phyloP scores from a whole-genome alignment of 768 basidiomycete species.

The Exidia glandulosa region DNA sequence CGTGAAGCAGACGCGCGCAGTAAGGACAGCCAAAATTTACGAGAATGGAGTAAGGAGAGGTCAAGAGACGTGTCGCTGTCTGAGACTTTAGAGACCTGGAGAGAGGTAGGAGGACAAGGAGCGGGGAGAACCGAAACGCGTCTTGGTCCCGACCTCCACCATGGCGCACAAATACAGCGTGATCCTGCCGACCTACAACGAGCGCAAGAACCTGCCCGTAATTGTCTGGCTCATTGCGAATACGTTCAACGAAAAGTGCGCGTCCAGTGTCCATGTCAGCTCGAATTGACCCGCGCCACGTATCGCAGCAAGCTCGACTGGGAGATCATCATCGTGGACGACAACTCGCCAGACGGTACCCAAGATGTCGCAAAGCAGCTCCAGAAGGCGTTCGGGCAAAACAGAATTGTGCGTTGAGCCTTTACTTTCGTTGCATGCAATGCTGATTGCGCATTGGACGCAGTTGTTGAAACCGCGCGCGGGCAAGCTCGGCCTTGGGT shows the following conservation, averaged over 20 bases:
- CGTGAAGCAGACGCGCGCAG: too few species aligned
- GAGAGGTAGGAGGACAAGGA: background rate
- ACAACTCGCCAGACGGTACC: constrained; percentile 87
- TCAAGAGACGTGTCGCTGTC: too few species aligned
- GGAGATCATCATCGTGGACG: constrained; percentile 88
- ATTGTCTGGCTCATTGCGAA: constrained; percentile 77
- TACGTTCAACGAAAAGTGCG: constrained; percentile 68
- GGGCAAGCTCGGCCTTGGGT: constrained; percentile 89
- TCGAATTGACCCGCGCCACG: background rate
- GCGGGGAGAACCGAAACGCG: background rate
- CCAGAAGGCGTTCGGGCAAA: constrained; percentile 68
- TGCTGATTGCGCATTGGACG: background rate
- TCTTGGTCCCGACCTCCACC: background rate
- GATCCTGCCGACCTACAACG: constrained; percentile 90
- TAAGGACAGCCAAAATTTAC: background rate
- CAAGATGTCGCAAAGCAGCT: constrained; percentile 79
- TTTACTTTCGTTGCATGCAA: background rate
- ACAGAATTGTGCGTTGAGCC: constrained; percentile 53
- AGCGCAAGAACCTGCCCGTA: constrained; percentile 83
- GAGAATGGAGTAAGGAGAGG: background rate
- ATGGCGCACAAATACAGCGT: constrained; percentile 60
- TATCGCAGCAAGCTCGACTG: constrained; percentile 53
- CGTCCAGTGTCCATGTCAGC: background rate
- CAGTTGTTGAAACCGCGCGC: constrained; percentile 78
- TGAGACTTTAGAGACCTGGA: too few species aligned